A percentile compares a stretch with the other conserved stretches of the same genome.
These are phyloP conservation scores for Athelia psychrophila DNA, from an alignment of 1,284 basidiomycete species.

Conservation along the genomic window DNA sequence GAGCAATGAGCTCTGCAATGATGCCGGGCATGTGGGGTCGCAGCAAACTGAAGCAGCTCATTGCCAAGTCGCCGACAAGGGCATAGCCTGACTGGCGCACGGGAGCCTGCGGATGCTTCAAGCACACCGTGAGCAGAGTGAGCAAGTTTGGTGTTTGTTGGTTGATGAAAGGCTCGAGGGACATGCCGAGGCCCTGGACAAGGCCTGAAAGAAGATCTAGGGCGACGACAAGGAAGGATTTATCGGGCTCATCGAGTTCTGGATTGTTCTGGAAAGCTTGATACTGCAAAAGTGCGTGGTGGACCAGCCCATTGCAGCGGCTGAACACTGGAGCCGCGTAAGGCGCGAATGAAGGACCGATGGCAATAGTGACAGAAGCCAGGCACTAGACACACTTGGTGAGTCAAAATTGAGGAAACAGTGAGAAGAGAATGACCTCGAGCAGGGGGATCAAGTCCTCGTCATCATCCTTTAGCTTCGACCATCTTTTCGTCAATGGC, in stretches of 20 bases:
- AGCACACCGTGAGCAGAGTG: slow-evolving; percentile 76
- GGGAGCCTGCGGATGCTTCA: slow-evolving; percentile 93
- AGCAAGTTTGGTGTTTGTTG: slow-evolving; percentile 75
- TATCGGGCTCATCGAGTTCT: slow-evolving; percentile 90
- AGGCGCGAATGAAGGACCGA: slow-evolving; percentile 87
- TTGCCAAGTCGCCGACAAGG: slow-evolving; percentile 95
- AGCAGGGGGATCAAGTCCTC: slow-evolving; percentile 93
- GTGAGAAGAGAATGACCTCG: slow-evolving; percentile 55
- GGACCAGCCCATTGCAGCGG: slow-evolving; percentile 87
- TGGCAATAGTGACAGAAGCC: slow-evolving; percentile 96
- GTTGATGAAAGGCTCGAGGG: slow-evolving; percentile 71
- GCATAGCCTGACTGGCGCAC: slow-evolving; percentile 97
- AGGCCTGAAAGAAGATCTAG: slow-evolving; percentile 94
- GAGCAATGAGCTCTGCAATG: slow-evolving; percentile 87
- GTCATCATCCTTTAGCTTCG: slow-evolving; percentile 86
- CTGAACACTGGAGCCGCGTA: slow-evolving; percentile 94
- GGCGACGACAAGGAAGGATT: slow-evolving; percentile 95
- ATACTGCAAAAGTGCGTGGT: slow-evolving; percentile 78
- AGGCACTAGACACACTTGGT: slow-evolving; percentile 66
- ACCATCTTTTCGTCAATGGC: slow-evolving; percentile 89
- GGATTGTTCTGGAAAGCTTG: slow-evolving; percentile 82
- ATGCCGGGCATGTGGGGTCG: slow-evolving; percentile 83
- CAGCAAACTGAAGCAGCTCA: slow-evolving; percentile 88
- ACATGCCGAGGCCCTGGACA: slow-evolving; percentile 88
- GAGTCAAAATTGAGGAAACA: slow-evolving; percentile 3